A percentile compares a stretch with the other conserved stretches of the same genome.
Evolutionary conservation across 2,329 filamentous ascomycete species (phyloP).

Genomic region (Aspergillus sp.): DNA sequence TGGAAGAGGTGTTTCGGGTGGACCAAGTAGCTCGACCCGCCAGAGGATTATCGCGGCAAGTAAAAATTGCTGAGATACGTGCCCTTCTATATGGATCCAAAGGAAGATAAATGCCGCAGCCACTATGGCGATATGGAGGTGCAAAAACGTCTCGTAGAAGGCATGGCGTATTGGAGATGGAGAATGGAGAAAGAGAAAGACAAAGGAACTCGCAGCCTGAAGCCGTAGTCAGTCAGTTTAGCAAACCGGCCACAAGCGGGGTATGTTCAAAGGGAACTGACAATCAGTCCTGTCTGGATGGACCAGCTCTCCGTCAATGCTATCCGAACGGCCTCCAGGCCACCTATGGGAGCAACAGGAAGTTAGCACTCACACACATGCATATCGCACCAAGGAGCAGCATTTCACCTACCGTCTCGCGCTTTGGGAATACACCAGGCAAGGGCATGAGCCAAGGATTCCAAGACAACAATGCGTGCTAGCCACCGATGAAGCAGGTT

Average conservation of each 20-base stretch:
- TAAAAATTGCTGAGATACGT: conserved; percentile 69
- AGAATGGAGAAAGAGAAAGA: conserved; percentile 46
- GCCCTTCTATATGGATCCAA: conserved; percentile 72
- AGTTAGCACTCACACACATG: neutral
- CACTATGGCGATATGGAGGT: conserved; percentile 75
- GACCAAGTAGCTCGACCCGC: conserved; percentile 35
- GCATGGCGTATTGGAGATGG: conserved; percentile 81
- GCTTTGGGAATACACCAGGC: conserved; percentile 73
- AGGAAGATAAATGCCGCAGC: conserved; percentile 66
- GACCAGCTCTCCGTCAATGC: neutral
- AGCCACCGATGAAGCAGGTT: conserved; percentile 73
- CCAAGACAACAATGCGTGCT: conserved; percentile 67
- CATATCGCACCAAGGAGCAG: conserved; percentile 9
- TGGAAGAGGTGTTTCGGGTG: neutral
- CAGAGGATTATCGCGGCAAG: conserved; percentile 69
- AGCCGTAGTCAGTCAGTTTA: conserved; percentile 7
- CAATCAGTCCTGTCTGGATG: neutral
- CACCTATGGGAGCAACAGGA: neutral
- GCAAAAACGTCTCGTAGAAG: conserved; percentile 94
- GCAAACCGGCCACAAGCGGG: neutral
- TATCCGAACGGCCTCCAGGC: neutral
- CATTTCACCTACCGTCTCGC: conserved; percentile 22
- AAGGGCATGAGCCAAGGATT: conserved; percentile 67
- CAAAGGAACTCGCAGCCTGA: neutral
- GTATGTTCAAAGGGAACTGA: neutral